Evolutionary conservation across 1,284 basidiomycete species (phyloP).

Genomic region (Trichosporon coremiiforme): DNA sequence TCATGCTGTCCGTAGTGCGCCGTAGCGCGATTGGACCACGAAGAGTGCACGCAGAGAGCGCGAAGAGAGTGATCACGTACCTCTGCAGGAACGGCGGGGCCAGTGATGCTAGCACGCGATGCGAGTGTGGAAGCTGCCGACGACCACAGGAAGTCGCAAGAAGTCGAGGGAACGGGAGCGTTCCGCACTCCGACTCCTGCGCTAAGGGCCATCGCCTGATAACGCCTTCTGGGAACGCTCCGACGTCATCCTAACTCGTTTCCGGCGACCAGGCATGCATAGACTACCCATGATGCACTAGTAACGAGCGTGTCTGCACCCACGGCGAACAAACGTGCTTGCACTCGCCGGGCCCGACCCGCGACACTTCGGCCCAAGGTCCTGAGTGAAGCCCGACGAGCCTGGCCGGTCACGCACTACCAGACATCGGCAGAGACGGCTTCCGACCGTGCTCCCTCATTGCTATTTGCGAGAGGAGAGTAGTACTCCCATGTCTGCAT

Average conservation of each 20-base stretch:
- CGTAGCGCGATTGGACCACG: slow-evolving; percentile 1
- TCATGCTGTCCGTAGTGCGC: background rate
- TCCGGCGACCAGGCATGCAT: background rate
- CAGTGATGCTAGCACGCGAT: background rate
- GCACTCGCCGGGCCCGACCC: background rate
- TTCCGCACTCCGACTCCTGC: background rate
- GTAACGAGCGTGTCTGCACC: too few relatives aligned
- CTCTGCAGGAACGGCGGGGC: background rate
- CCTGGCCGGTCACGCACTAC: background rate
- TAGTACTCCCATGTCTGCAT: background rate
- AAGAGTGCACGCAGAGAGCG: too few relatives aligned
- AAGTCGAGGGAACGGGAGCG: background rate
- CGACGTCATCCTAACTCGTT: slow-evolving; percentile 12
- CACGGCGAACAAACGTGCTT: background rate
- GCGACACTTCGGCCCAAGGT: background rate
- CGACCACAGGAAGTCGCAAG: background rate
- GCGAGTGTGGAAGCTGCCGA: background rate
- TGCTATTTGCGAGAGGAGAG: background rate
- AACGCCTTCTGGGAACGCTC: slow-evolving; percentile 5
- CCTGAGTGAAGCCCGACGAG: background rate
- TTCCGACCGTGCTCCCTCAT: background rate
- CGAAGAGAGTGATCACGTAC: background rate
- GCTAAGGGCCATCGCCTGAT: background rate
- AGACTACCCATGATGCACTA: too few relatives aligned
- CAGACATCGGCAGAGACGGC: background rate